These are phyloP conservation scores for Biscogniauxia marginata DNA, from an alignment of 2,329 filamentous ascomycete species.

Conservation along the genomic window DNA sequence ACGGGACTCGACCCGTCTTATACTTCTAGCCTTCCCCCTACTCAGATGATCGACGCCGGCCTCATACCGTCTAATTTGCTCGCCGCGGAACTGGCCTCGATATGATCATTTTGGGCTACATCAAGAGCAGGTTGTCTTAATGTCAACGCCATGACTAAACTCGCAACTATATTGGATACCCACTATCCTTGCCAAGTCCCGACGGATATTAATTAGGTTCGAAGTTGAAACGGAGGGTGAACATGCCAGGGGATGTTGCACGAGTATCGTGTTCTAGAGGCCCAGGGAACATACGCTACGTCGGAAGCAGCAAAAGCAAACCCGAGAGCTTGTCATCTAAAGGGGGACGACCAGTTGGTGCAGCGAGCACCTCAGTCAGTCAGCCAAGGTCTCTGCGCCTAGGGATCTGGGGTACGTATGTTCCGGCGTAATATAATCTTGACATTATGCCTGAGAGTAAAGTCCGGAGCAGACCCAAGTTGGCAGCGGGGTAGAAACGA, in stretches of 20 bases:
- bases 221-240: background rate
- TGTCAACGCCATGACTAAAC: constrained; percentile 17
- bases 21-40: constrained; percentile 14
- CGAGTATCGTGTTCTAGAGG: background rate
- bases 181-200: constrained; percentile 16
- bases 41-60: background rate
- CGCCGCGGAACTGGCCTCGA: constrained; percentile 17
- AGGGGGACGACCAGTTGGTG: background rate
- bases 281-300: background rate
- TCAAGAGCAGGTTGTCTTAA: constrained; percentile 14
- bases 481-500: background rate
- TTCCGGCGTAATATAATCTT: constrained; percentile 6
- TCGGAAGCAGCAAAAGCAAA: constrained; percentile 4
- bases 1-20: constrained; percentile 19
- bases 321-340: constrained; percentile 9
- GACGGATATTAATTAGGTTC: constrained; percentile 18
- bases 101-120: constrained; percentile 21
- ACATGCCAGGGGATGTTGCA: background rate
- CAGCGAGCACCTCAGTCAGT: background rate
- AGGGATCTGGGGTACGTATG: constrained; percentile 1
- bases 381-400: background rate
- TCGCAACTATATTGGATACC: constrained; percentile 24
- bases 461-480: background rate
- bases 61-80: constrained; percentile 10
- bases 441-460: background rate